Evolutionary conservation across 345 rosid genomes (phyloP).

Genomic region (Gossypium raimondii): DNA sequence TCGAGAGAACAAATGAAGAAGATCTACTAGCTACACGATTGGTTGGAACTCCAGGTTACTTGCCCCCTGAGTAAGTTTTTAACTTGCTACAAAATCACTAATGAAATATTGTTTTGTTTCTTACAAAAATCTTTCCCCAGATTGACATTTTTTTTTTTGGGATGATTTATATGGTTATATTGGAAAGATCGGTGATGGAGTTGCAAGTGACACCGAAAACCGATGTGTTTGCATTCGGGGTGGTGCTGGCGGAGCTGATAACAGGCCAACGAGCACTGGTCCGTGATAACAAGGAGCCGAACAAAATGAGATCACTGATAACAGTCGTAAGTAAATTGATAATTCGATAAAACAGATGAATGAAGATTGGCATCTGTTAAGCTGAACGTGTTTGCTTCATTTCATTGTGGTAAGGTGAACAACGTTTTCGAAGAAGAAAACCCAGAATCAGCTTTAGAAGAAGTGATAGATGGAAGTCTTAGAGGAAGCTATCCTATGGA

Average conservation of each 20-base stretch:
- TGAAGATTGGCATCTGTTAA: not conserved
- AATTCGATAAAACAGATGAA: not conserved
- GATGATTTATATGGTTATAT: not conserved
- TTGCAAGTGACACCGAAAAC: slow-evolving; percentile 60
- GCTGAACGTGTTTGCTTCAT: not conserved
- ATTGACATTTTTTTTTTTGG: not conserved
- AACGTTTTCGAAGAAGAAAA: slow-evolving; percentile 38
- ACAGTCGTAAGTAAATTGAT: slow-evolving; percentile 32
- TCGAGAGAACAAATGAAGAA: slow-evolving; percentile 45
- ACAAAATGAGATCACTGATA: slow-evolving; percentile 45
- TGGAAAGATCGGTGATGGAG: slow-evolving; percentile 57
- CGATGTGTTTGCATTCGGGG: slow-evolving; percentile 65
- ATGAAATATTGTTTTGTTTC: slow-evolving; percentile 1
- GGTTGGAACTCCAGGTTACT: slow-evolving; percentile 72
- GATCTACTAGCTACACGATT: slow-evolving; percentile 52
- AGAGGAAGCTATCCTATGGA: slow-evolving; percentile 43
- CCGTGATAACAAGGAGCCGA: slow-evolving; percentile 46
- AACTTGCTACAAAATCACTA: not conserved
- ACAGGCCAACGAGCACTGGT: slow-evolving; percentile 54
- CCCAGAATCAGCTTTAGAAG: slow-evolving; percentile 40
- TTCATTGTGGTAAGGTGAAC: slow-evolving; percentile 27
- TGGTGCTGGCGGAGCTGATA: slow-evolving; percentile 62
- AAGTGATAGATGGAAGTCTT: slow-evolving; percentile 41
- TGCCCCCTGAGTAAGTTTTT: slow-evolving; percentile 55
- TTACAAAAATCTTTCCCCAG: not conserved